phyloP scores from a whole-genome alignment of 2,329 filamentous ascomycete species.

The Cordyceps pruinosa region DNA sequence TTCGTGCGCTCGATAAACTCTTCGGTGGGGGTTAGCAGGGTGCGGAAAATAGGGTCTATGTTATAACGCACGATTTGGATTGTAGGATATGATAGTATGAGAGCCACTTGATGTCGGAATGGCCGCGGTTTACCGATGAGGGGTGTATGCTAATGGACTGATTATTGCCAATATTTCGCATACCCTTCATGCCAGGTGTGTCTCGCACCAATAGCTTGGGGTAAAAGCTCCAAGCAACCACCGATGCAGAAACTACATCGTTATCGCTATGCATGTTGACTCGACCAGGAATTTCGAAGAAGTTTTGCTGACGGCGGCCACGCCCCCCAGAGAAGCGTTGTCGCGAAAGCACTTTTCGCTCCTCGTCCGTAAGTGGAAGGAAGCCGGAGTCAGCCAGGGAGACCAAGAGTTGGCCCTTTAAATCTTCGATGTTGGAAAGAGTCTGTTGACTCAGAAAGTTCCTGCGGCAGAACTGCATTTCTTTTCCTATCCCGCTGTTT shows the following conservation, averaged over 20 bases:
- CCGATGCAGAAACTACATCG: slow-evolving; percentile 69
- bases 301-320: slow-evolving; percentile 60
- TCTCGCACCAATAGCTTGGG: slow-evolving; percentile 84
- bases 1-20: slow-evolving; percentile 83
- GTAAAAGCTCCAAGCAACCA: slow-evolving; percentile 93
- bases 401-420: slow-evolving; percentile 84
- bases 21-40: slow-evolving; percentile 27
- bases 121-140: slow-evolving; percentile 77
- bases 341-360: slow-evolving; percentile 61
- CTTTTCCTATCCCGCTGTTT: slow-evolving; percentile 54
- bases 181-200: slow-evolving; percentile 60
- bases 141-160: slow-evolving; percentile 83
- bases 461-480: slow-evolving; percentile 88
- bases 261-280: slow-evolving; percentile 73
- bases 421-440: slow-evolving; percentile 84
- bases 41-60: background rate
- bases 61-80: slow-evolving; percentile 58
- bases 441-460: slow-evolving; percentile 90
- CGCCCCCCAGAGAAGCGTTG: slow-evolving; percentile 50
- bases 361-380: slow-evolving; percentile 64
- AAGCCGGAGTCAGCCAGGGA: slow-evolving; percentile 83
- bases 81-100: slow-evolving; percentile 99
- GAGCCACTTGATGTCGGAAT: slow-evolving; percentile 66
- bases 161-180: slow-evolving; percentile 89
- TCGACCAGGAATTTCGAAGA: slow-evolving; percentile 73